Conservation (phyloP, 192 early-diverging fungal genomes). For the Coemansia sp. region DNA sequence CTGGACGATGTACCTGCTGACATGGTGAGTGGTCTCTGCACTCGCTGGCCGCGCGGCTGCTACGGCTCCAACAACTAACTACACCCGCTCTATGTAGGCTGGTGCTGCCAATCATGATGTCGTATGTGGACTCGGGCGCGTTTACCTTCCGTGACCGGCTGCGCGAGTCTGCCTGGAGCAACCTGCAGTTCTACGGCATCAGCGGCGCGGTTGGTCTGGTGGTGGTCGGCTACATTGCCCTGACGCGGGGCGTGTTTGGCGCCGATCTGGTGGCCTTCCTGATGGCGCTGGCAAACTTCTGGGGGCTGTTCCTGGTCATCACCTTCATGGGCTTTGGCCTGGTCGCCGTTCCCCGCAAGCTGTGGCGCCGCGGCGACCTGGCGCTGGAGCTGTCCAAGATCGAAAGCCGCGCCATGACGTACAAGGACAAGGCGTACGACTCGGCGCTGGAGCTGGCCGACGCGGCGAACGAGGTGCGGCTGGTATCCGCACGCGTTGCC, state of each 20-base stretch:
- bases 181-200: slow-evolving; percentile 76
- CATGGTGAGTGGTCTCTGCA: too few relatives aligned
- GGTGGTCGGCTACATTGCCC: slow-evolving; percentile 69
- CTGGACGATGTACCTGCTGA: slow-evolving; percentile 85
- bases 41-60: not conserved
- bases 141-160: slow-evolving; percentile 68
- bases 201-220: slow-evolving; percentile 64
- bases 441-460: slow-evolving; percentile 78
- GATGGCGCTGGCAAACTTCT: slow-evolving; percentile 93
- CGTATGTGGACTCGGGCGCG: slow-evolving; percentile 82
- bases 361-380: slow-evolving; percentile 74
- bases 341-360: slow-evolving; percentile 78
- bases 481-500: slow-evolving; percentile 32
- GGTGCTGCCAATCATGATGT: slow-evolving; percentile 76
- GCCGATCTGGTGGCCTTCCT: slow-evolving; percentile 65
- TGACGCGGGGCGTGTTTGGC: slow-evolving; percentile 53
- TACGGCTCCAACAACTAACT: too few relatives aligned
- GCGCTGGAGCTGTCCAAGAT: slow-evolving; percentile 59
- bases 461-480: slow-evolving; percentile 33
- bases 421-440: slow-evolving; percentile 80
- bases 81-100: too few relatives aligned
- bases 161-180: slow-evolving; percentile 70
- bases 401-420: slow-evolving; percentile 60
- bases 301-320: slow-evolving; percentile 83
- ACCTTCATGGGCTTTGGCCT: slow-evolving; percentile 92